These are phyloP conservation scores for Ambrosia artemisiifolia DNA, from an alignment of 129 eudicot genomes.

Conservation along the genomic window DNA sequence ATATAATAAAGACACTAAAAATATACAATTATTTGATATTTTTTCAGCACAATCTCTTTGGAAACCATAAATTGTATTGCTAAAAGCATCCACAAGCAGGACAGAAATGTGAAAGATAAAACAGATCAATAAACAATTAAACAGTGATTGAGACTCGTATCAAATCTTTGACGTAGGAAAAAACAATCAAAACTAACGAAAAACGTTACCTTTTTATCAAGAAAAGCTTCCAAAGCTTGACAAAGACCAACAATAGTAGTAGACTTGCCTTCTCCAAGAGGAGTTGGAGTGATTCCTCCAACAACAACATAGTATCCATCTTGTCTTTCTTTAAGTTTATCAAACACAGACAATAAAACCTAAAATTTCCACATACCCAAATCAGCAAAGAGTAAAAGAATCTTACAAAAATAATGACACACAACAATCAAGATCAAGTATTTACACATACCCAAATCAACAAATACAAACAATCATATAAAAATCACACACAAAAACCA, in stretches of 20 bases:
- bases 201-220: conserved; percentile 71
- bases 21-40: no score
- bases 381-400: conserved; percentile 1
- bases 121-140: neutral
- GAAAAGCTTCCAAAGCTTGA: conserved; percentile 92
- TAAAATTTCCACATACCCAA: conserved; percentile 20
- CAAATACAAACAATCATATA: neutral
- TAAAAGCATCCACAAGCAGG: neutral
- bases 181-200: neutral
- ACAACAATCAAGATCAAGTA: neutral
- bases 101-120: neutral
- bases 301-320: conserved; percentile 93
- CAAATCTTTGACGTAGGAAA: neutral
- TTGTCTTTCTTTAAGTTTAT: conserved; percentile 61
- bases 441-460: conserved; percentile 1
- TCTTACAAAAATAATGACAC: neutral
- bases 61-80: neutral
- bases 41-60: neutral
- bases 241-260: conserved; percentile 98
- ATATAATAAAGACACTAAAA: no score
- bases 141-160: neutral
- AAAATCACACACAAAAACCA: neutral
- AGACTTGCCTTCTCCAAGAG: conserved; percentile 97
- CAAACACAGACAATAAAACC: conserved; percentile 84
- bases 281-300: conserved; percentile 96